Evolutionary conservation across 805 yeast species (phyloP), one percentile per base, ranked within the genome.

Genomic region (Wickerhamiella hasegawae): DNA sequence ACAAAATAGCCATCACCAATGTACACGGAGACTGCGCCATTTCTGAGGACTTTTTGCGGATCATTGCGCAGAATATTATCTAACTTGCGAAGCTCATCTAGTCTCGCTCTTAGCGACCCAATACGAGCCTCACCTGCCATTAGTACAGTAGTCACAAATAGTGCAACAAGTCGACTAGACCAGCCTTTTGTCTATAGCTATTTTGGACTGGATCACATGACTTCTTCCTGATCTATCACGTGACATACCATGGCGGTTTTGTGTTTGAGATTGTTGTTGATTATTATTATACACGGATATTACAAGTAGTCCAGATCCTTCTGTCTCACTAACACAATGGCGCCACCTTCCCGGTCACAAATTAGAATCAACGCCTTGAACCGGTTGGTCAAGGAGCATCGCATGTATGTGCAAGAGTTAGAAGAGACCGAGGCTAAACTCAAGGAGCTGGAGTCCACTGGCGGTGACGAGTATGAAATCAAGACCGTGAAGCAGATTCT

Each of bases 281-380:
- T n/a, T n/a, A n/a, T n/a, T n/a, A n/a, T n/a, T n/a, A n/a, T n/a
- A n/a, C n/a, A n/a, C n/a, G n/a, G n/a, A n/a, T n/a, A n/a, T n/a
- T n/a, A n/a, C n/a, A n/a, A n/a, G n/a, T n/a, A n/a, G n/a, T n/a
- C n/a, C n/a, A 22, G 11, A 22, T 9, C 11, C 24, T 11, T 8
- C 24, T 22, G 10, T 11, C 8, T 22, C 24, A 22, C 24, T 9
- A 22, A 22, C 24, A 28, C 30, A 11, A 46, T 34, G 51, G 77
- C 77, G 79, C 65, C 82, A 2, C 90, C 87, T 21, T 61, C 81
- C 2, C 72, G 65, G 40, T 56, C 79, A 28, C 79, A 76, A 46
- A 78, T 82, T 52, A 80, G 79, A 45, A 63, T 68, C 25, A 71
- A 68, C 39, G 84, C 94, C 1, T 60, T 82, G 34, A 65, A 67